A percentile compares a stretch with the other conserved stretches of the same genome.
phyloP scores from a whole-genome alignment of 352 stramenopile species.

The Phytophthora podocarpi region DNA sequence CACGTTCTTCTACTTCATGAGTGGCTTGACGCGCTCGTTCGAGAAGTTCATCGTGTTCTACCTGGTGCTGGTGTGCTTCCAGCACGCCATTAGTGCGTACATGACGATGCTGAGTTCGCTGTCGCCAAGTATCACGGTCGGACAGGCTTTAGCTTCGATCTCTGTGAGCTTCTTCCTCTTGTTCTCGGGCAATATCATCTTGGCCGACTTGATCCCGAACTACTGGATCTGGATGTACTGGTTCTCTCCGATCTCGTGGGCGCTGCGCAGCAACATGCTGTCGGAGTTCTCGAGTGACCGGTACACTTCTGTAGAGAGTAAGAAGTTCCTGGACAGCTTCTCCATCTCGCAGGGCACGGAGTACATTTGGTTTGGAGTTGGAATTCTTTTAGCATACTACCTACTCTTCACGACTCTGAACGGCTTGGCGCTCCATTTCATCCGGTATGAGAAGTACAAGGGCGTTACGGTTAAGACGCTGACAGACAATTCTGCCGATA shows the following conservation, averaged over 20 bases:
- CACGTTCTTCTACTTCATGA: conserved; percentile 91
- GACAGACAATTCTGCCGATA: conserved; percentile 29
- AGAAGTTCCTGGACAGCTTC: conserved; percentile 32
- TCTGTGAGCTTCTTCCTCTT: conserved; percentile 71
- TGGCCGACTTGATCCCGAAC: conserved; percentile 61
- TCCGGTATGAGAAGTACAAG: conserved; percentile 54
- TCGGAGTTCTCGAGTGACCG: conserved; percentile 50
- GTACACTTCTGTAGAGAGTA: conserved; percentile 27
- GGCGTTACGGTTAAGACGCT: conserved; percentile 41
- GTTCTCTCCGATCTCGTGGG: conserved; percentile 70
- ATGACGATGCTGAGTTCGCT: conserved; percentile 66
- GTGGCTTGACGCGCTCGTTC: conserved; percentile 66
- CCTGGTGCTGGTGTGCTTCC: conserved; percentile 76
- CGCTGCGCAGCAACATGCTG: conserved; percentile 58
- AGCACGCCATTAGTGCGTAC: conserved; percentile 69
- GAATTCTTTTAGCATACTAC: conserved; percentile 55
- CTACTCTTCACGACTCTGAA: conserved; percentile 59
- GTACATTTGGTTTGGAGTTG: conserved; percentile 59
- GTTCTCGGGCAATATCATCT: conserved; percentile 79
- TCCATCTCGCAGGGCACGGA: conserved; percentile 44
- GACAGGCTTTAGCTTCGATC: conserved; percentile 47
- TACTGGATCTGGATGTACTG: conserved; percentile 87
- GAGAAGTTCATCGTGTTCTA: conserved; percentile 82
- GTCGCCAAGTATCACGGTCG: conserved; percentile 59
- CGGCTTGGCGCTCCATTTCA: conserved; percentile 48